Conservation (phyloP, 1,284 basidiomycete genomes). For the Pascua sp. region DNA sequence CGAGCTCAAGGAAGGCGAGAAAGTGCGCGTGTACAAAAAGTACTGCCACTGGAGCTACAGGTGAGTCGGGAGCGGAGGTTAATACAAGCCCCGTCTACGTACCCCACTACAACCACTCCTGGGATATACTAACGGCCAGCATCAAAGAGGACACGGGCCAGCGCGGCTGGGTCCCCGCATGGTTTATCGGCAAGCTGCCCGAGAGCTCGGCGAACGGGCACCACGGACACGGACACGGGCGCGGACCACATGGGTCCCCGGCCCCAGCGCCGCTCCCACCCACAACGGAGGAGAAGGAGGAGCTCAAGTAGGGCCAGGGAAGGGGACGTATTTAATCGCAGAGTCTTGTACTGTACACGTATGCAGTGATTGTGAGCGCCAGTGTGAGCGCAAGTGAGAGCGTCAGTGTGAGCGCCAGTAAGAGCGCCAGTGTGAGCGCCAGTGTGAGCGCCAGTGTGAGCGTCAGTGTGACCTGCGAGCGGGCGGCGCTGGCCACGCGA, state of each 20-base stretch:
- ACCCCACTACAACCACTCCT: background rate
- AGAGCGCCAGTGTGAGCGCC: too few species aligned
- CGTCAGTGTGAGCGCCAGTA: too few species aligned
- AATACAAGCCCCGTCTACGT: too few species aligned
- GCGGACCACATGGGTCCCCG: background rate
- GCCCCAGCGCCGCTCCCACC: too few species aligned
- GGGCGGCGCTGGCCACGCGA: too few species aligned
- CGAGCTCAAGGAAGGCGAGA: conserved; percentile 77
- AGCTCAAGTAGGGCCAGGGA: background rate
- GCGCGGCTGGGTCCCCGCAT: conserved; percentile 79
- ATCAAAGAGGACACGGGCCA: conserved; percentile 83
- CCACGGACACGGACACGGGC: background rate
- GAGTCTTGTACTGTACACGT: too few species aligned
- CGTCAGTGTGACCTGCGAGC: too few species aligned
- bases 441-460: too few species aligned
- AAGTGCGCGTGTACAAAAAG: conserved; percentile 87
- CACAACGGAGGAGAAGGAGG: background rate
- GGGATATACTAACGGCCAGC: conserved; percentile 34
- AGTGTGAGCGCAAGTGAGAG: too few species aligned
- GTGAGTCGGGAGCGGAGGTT: conserved; percentile 5
- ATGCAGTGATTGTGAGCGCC: too few species aligned
- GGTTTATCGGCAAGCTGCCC: conserved; percentile 46
- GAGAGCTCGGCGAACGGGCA: background rate
- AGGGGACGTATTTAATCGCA: too few species aligned
- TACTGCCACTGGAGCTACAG: conserved; percentile 93